Evolutionary conservation across 1,284 basidiomycete species (phyloP).

Genomic region (Waitea zeae): DNA sequence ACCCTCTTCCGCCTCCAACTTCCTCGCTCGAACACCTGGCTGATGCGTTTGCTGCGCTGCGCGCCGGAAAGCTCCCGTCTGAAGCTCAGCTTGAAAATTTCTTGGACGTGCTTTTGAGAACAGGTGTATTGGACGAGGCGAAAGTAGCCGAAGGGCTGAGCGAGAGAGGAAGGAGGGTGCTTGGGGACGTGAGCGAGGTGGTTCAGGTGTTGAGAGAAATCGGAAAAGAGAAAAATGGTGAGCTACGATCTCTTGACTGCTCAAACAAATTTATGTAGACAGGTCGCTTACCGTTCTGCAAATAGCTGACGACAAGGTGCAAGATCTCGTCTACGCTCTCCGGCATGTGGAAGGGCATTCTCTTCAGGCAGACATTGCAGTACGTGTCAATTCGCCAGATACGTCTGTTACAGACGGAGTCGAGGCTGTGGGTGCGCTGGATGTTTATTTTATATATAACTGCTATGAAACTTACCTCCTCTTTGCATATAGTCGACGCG

Average conservation of each 20-base stretch:
- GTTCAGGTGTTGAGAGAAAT: conserved; percentile 21
- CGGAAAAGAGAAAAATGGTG: conserved; percentile 32
- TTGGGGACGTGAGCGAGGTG: conserved; percentile 16
- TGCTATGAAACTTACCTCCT: neutral
- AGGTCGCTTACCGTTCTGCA: too few relatives aligned
- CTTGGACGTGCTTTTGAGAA: conserved; percentile 16
- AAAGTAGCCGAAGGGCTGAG: conserved; percentile 14
- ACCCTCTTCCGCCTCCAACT: neutral
- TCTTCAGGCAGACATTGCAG: conserved; percentile 1
- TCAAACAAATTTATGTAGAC: neutral
- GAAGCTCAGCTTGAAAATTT: conserved; percentile 22
- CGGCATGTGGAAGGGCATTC: neutral
- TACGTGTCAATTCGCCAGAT: too few relatives aligned
- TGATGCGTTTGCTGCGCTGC: conserved; percentile 23
- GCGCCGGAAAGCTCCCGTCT: conserved; percentile 28
- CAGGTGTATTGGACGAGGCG: conserved; percentile 15
- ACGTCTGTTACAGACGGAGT: neutral
- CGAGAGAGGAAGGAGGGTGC: conserved; percentile 15
- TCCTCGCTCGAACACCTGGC: conserved; percentile 17
- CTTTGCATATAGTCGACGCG: conserved; percentile 5
- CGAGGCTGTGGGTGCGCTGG: neutral
- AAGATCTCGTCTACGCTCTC: conserved; percentile 17
- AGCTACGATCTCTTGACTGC: conserved; percentile 6
- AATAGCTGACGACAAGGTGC: conserved; percentile 29
- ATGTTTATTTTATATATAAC: neutral